Evolutionary conservation across 768 basidiomycete species (phyloP).

Genomic region (Polyporus arcularius): DNA sequence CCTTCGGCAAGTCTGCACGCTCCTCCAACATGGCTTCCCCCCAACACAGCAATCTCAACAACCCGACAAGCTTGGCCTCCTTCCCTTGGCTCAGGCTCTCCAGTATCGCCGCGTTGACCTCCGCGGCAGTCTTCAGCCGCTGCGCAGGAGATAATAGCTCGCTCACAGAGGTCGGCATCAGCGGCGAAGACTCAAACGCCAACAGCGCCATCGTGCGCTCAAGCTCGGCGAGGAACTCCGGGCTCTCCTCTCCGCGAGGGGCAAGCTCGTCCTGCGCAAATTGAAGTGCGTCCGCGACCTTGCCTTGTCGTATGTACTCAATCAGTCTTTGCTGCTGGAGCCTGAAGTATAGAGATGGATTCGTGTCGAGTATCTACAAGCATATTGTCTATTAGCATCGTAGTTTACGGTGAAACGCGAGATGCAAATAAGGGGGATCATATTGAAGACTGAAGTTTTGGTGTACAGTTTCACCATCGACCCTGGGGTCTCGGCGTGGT

Average conservation of each 20-base stretch:
- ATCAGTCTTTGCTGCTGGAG: constrained; percentile 95
- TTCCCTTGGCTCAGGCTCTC: constrained; percentile 90
- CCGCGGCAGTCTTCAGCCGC: constrained; percentile 91
- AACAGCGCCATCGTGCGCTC: constrained; percentile 95
- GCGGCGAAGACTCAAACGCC: constrained; percentile 69
- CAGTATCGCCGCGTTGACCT: constrained; percentile 94
- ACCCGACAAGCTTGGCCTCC: constrained; percentile 83
- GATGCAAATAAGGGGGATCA: constrained; percentile 48
- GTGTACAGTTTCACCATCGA: constrained; percentile 83
- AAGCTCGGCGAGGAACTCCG: constrained; percentile 88
- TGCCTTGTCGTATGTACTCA: constrained; percentile 86
- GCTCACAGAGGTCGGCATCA: constrained; percentile 65
- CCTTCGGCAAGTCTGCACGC: constrained; percentile 79
- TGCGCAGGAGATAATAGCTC: constrained; percentile 85
- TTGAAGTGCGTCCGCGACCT: constrained; percentile 74
- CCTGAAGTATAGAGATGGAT: constrained; percentile 91
- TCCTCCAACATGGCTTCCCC: constrained; percentile 80
- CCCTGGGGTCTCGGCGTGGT: constrained; percentile 91
- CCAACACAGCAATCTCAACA: constrained; percentile 87
- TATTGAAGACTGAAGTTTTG: constrained; percentile 98
- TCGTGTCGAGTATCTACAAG: constrained; percentile 90
- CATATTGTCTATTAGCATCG: constrained; percentile 19
- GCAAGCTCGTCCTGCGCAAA: constrained; percentile 96
- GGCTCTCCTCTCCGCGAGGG: constrained; percentile 92
- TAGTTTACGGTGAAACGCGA: neutral